phyloP scores from a whole-genome alignment of 139 green algal species.

The Zygnema circumcarinatum region DNA sequence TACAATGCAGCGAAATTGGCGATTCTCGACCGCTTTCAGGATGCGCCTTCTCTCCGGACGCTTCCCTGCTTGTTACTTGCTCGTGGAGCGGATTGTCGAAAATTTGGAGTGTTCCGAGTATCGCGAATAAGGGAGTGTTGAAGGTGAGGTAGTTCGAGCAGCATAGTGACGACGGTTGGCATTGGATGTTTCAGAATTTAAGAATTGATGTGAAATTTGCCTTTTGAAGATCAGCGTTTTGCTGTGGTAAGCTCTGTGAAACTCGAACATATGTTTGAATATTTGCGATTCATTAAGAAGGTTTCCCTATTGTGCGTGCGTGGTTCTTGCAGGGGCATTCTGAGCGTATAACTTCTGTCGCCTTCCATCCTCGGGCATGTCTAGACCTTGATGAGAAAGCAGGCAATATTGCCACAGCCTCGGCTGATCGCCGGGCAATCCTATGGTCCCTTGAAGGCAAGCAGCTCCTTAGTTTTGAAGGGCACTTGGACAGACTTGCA shows the following conservation, averaged over 20 bases:
- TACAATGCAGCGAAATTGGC: constrained; percentile 77
- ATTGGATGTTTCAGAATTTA: not conserved
- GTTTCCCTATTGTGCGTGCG: constrained; percentile 28
- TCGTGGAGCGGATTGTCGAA: constrained; percentile 79
- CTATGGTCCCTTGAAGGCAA: constrained; percentile 42
- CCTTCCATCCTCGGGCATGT: constrained; percentile 80
- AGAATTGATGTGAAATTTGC: not conserved
- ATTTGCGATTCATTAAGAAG: no score
- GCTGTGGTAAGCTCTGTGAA: no score
- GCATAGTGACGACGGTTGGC: not conserved
- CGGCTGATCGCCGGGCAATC: constrained; percentile 73
- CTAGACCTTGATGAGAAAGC: not conserved
- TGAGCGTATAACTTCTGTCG: constrained; percentile 84
- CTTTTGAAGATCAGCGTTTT: not conserved
- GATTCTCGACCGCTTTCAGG: constrained; percentile 84
- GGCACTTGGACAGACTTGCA: constrained; percentile 58
- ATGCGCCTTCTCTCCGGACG: constrained; percentile 80
- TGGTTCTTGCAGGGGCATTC: constrained; percentile 64
- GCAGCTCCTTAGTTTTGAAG: constrained; percentile 72
- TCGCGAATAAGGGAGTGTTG: constrained; percentile 2
- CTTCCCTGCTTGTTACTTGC: constrained; percentile 70
- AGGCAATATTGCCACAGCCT: constrained; percentile 64
- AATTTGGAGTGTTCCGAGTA: constrained; percentile 71
- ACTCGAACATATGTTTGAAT: no score
- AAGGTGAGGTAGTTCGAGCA: not conserved